Base-by-base conservation (phyloP, 768 basidiomycete genomes). In the Hericium coralloides region DNA sequence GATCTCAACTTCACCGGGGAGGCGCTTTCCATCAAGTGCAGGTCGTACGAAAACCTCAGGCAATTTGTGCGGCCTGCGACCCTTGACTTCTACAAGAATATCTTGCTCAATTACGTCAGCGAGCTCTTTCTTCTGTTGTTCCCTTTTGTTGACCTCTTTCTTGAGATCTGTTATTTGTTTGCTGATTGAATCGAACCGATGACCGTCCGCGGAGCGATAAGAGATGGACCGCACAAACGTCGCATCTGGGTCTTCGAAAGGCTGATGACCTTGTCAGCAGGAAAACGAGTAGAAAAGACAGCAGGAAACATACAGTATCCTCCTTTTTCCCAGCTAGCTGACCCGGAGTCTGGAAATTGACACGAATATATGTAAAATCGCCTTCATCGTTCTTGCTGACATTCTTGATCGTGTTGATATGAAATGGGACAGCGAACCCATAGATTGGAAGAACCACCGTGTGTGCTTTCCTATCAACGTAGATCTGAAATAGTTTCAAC, bases 311-410 rank as follows among this genome's bases (percentile, higher is more conserved):
- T 59, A 94, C 93, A 59, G 93, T 98, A 62, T 98, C 97, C 68
- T 99, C 97, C 73, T 99, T 98, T 76, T 95, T 98, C 25, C 97
- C 95, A 0, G 93, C 89, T 23, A 98, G 83, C 66, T 98, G 94
- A 51, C 97, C 97, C 12, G 97, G 97, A 0, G 95, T 97, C 70
- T 98, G 94, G 75, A 98, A 98, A 72, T 98, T 98, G 70, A 99
- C 93, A 2, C 97, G 84, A 55, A 99, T 79, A 65, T 91, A 92
- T 0, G 94, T 95, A 68, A 86, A 90, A 52, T 98, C 93, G 5
- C 90, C 92, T 71, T 98, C 97, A 60, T 99, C 95, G 61, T 83
- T 97, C 75, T 98, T 98, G 76, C 89, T 94, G 31, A 88, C 90
- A 67, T 95, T 98, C 74, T 99, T 98, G 61, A 99, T 92, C 1